phyloP scores from a whole-genome alignment of 2,329 filamentous ascomycete species.

The Trichoderma hamatum region DNA sequence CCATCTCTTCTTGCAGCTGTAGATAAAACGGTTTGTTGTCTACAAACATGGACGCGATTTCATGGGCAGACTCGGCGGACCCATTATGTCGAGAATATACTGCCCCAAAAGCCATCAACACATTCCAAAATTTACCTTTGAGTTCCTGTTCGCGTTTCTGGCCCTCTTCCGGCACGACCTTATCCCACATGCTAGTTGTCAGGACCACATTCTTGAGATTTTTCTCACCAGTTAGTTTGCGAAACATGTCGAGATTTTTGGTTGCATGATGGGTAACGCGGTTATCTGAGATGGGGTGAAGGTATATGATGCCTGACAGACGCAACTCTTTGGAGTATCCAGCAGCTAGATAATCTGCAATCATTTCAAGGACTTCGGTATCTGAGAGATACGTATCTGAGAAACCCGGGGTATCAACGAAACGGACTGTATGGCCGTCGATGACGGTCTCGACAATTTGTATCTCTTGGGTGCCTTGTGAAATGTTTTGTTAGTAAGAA shows the following conservation, averaged over 20 bases:
- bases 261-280: constrained; percentile 41
- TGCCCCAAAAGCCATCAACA: constrained; percentile 12
- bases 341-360: constrained; percentile 39
- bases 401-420: constrained; percentile 51
- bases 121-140: constrained; percentile 23
- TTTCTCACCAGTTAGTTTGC: constrained; percentile 42
- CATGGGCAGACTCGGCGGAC: background rate
- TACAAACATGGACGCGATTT: constrained; percentile 6
- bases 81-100: background rate
- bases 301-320: constrained; percentile 45
- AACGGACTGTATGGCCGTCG: constrained; percentile 10
- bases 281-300: constrained; percentile 43
- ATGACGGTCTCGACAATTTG: constrained; percentile 8
- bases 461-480: constrained; percentile 3
- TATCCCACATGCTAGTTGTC: constrained; percentile 43
- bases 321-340: constrained; percentile 34
- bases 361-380: constrained; percentile 44
- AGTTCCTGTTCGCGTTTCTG: constrained; percentile 24
- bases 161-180: constrained; percentile 3
- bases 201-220: constrained; percentile 41
- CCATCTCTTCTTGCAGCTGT: constrained; percentile 26
- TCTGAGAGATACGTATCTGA: constrained; percentile 46
- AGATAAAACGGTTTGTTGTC: constrained; percentile 18
- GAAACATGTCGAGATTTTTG: constrained; percentile 46
- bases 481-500: background rate